phyloP scores from a whole-genome alignment of 208 protist species.

The Tritrichomonas musculus region DNA sequence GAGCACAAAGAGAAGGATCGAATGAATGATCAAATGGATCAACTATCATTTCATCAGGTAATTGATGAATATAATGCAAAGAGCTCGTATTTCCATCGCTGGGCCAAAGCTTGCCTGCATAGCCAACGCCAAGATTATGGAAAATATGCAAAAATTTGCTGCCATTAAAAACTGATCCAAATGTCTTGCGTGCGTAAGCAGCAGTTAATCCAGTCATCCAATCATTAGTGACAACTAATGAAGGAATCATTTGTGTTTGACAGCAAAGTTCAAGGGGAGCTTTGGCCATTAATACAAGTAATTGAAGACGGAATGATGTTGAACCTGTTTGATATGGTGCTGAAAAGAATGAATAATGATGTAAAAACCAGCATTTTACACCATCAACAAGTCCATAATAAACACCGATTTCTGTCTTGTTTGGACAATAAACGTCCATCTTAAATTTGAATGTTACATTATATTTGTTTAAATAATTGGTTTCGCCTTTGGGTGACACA shows the following conservation, averaged over 20 bases:
- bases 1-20: not conserved
- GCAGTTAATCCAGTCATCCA: not conserved
- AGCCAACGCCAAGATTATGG: slow-evolving; percentile 16
- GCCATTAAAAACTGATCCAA: not conserved
- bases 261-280: not conserved
- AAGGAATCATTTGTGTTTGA: not conserved
- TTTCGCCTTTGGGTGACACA: not conserved
- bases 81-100: not conserved
- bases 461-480: not conserved
- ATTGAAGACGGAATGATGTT: not conserved
- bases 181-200: not conserved
- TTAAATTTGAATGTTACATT: not conserved
- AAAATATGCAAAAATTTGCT: slow-evolving; percentile 25
- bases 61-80: not conserved
- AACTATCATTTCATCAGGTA: slow-evolving; percentile 22
- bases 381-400: slow-evolving; percentile 15
- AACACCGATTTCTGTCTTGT: not conserved
- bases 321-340: slow-evolving; percentile 17
- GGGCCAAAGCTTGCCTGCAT: slow-evolving; percentile 11
- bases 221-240: not conserved
- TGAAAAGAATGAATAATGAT: slow-evolving; percentile 23
- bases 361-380: slow-evolving; percentile 13
- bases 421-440: slow-evolving; percentile 12
- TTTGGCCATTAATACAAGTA: slow-evolving; percentile 8
- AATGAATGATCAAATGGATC: slow-evolving; percentile 30